A percentile compares a stretch with the other conserved stretches of the same genome.
Evolutionary conservation across 2,329 filamentous ascomycete species (phyloP).

Genomic region (Gliomastix tumulicola): DNA sequence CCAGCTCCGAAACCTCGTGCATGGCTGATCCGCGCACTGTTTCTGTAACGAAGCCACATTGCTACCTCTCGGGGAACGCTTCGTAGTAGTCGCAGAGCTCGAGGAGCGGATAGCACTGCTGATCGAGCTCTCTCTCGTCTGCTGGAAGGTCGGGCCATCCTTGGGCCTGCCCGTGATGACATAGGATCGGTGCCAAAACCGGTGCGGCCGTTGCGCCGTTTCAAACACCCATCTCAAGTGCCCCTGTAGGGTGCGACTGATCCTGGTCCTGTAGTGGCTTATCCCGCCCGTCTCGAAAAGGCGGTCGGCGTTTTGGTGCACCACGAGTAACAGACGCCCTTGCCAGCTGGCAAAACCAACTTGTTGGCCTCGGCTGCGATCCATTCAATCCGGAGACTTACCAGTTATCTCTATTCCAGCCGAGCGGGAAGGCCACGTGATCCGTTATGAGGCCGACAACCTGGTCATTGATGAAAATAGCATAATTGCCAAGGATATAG

Average conservation of each 20-base stretch:
- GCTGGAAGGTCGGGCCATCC: neutral
- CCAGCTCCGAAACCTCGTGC: constrained; percentile 3
- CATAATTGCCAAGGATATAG: neutral
- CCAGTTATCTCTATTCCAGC: neutral
- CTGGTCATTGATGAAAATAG: neutral
- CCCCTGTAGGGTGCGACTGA: neutral
- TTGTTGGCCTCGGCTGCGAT: too few relatives aligned
- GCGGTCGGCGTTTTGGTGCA: neutral
- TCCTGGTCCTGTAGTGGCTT: neutral
- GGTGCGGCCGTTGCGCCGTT: neutral
- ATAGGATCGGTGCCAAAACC: neutral
- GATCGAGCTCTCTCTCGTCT: too few relatives aligned
- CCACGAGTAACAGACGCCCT: neutral
- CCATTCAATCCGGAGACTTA: too few relatives aligned
- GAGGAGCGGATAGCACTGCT: constrained; percentile 3
- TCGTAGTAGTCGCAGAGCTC: constrained; percentile 3
- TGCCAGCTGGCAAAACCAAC: neutral
- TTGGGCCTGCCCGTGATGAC: neutral
- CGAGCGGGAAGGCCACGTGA: neutral
- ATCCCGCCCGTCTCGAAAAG: neutral
- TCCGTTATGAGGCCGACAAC: neutral
- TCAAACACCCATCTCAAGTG: neutral
- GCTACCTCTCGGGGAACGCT: neutral
- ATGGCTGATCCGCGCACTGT: neutral
- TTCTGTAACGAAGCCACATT: neutral